Evolutionary conservation across 2,329 filamentous ascomycete genomes (phyloP), one percentile per base, ranked within the genome.

Genomic region (Geosmithia flava): DNA sequence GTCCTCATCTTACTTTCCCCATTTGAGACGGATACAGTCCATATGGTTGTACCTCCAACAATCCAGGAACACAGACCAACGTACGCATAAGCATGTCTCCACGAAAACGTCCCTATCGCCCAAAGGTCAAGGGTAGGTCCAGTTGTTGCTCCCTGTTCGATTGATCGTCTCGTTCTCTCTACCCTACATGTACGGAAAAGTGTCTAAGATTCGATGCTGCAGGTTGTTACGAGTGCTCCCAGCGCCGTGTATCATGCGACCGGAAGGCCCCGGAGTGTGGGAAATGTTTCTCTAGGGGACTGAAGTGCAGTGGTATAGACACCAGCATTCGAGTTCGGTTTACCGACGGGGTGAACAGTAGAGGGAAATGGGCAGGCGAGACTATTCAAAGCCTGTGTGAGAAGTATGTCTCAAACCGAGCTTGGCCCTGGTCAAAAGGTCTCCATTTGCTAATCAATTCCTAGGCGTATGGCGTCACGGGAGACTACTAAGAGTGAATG

Each of bases 191-290:
- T n/a, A 7, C 16, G 7, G 19, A n/a, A 42, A 16, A 6, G 29
- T 20, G 16, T 7, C 40, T 42, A n/a, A 20, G 7, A 42, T 42
- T 7, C 7, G 6, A 7, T 6, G 40, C 7, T 42, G 10, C 20
- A 58, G 62, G 63, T 8, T 66, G 63, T 47, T 59, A 63, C 33
- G 54, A 65, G 45, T 66, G 63, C 47, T 60, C 59, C 11, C 59
- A 62, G 41, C 60, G 63, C 11, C 61, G 63, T 11, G 62, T 66
- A 20, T 51, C 59, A 45, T 66, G 63, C 48, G 63, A 66, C 49
- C 49, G 54, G 17, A 52, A 50, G 7, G 52, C 58, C 19, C 63
- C 63, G 2, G 49, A 48, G 7, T 66, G 63, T 45, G 40, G 47
- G 1, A 66, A 66, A 46, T 66, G 63, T 37, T 29, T 52, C 11